Evolutionary conservation across 371 early-diverging fungal species (phyloP), one percentile per base, ranked within the genome.

Genomic region (Nematocida ironsii): DNA sequence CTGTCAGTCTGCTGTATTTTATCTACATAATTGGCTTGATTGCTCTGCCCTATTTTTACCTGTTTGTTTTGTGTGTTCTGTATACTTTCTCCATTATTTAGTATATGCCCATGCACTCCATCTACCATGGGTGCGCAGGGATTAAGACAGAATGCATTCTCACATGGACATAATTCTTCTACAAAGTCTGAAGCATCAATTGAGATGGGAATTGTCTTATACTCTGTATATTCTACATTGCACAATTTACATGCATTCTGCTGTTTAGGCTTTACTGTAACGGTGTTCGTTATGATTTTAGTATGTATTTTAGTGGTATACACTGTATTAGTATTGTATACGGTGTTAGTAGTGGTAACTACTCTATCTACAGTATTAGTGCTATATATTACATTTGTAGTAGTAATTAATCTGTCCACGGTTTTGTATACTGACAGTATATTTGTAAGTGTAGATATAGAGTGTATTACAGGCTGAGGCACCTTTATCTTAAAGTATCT

Each of bases 401-500:
- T 50, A 52, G 70, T 9, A n/a, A 70, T 16, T 54, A 20, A 54
- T 54, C 16, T 20, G 0, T 13, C 54, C 16, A 54, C 20, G 13
- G 54, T 54, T 54, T 54, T 54, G 33, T 33, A 33, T 33, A 33
- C 33, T 33, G 33, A 33, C 2, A 33, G 33, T 33, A 33, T 33
- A 33, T 33, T 33, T 33, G 33, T 33, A 33, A 33, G 33, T 16
- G 57, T 50, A n/a, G 62, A 45, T 18, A 71, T 71, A 20, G 71
- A 45, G 23, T 27, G 11, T 20, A 57, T 20, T 5, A 78, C 23
- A 16, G 72, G 80, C 44, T 78, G 70, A 0, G 80, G 80, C n/a
- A 78, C 3, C 23, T 62, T 67, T 56, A 78, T 78, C 71, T 78
- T 78, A 40, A 78, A 78, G 80, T 78, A 78, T 70, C 80, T 54